These are phyloP conservation scores for Russula emetica DNA, from an alignment of 768 basidiomycete species.

Conservation along the genomic window DNA sequence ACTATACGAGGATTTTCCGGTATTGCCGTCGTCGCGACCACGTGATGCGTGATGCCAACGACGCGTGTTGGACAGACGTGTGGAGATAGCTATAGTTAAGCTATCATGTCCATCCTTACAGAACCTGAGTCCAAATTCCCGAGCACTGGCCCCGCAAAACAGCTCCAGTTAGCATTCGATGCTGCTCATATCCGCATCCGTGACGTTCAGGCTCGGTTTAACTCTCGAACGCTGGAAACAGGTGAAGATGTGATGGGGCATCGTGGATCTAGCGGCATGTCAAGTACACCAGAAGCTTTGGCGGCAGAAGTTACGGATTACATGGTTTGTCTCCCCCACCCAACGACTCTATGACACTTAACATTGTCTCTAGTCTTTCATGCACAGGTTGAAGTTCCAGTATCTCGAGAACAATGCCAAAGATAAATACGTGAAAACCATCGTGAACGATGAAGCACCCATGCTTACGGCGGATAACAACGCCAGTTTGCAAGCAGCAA, in stretches of 20 bases:
- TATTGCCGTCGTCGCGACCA: neutral
- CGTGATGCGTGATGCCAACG: constrained; percentile 5
- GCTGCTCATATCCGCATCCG: constrained; percentile 23
- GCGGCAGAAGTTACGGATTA: constrained; percentile 53
- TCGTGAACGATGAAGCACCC: constrained; percentile 82
- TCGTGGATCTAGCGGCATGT: constrained; percentile 11
- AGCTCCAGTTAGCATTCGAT: constrained; percentile 22
- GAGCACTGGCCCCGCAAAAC: constrained; percentile 18
- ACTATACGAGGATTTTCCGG: neutral
- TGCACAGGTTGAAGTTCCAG: constrained; percentile 82
- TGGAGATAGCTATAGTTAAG: no score
- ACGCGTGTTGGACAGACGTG: neutral
- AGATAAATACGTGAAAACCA: constrained; percentile 79
- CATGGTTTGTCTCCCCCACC: constrained; percentile 42
- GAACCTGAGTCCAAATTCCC: neutral
- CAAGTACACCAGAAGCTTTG: constrained; percentile 21
- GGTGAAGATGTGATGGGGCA: constrained; percentile 13
- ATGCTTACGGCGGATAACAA: constrained; percentile 79
- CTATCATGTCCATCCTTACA: constrained; percentile 13
- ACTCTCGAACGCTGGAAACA: constrained; percentile 19
- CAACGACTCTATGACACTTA: neutral
- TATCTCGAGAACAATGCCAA: constrained; percentile 90
- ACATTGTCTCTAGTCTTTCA: constrained; percentile 49
- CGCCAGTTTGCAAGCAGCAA: constrained; percentile 52
- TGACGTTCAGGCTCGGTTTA: constrained; percentile 26